Percentiles rank a stretch among this genome's conserved stretches.
Evolutionary conservation across 164 flowering plant species (phyloP).

Genomic region (Liquidambar formosana): DNA sequence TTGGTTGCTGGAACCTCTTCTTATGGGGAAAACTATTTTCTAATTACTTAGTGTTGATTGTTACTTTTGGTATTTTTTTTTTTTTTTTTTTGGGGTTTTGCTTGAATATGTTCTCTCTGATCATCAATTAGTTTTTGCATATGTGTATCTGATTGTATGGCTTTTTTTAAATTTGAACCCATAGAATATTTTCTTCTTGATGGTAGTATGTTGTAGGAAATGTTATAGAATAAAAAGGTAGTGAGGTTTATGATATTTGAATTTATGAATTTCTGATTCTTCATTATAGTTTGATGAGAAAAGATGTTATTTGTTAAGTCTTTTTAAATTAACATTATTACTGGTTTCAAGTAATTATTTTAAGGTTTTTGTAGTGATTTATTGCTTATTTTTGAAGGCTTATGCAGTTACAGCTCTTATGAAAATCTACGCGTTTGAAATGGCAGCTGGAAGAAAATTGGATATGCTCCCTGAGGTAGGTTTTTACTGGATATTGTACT

Average conservation of each 20-base stretch:
- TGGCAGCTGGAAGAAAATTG: constrained; percentile 79
- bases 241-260: neutral
- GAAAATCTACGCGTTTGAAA: constrained; percentile 91
- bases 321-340: neutral
- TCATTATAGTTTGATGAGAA: neutral
- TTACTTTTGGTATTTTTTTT: no score
- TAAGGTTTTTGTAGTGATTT: constrained; percentile 3
- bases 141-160: neutral
- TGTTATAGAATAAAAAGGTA: neutral
- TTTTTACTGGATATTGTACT: neutral
- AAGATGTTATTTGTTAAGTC: neutral
- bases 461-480: constrained; percentile 88
- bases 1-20: no score
- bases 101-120: neutral
- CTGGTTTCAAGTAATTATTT: neutral
- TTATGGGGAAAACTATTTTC: no score
- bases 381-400: constrained; percentile 52
- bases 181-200: neutral
- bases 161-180: neutral
- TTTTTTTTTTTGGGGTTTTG: neutral
- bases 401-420: constrained; percentile 95
- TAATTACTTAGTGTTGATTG: no score
- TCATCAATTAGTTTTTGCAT: neutral
- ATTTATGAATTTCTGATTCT: neutral
- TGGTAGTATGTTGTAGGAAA: neutral